Evolutionary conservation across 1,284 basidiomycete genomes (phyloP).

Genomic region (Puccinia triticina): DNA sequence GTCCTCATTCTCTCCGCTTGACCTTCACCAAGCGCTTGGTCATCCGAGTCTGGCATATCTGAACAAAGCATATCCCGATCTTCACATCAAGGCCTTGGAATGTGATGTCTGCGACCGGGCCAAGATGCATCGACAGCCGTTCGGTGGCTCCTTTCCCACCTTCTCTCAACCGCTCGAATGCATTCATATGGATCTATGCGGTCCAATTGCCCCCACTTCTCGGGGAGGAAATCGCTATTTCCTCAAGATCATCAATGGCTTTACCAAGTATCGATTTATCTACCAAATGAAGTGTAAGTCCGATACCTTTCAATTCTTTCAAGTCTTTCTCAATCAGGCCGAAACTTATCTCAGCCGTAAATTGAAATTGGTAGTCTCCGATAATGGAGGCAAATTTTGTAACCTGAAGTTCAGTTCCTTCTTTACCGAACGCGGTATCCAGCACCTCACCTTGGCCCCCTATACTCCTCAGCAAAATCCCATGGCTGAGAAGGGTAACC

Average conservation of each 20-base stretch:
- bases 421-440: background rate
- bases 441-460: background rate
- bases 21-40: too few species aligned
- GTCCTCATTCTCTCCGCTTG: too few species aligned
- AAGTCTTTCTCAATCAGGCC: background rate
- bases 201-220: too few species aligned
- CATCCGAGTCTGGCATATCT: too few species aligned
- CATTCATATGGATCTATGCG: conserved; percentile 1
- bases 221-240: too few species aligned
- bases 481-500: background rate
- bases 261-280: too few species aligned
- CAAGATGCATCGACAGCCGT: background rate
- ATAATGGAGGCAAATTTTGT: too few species aligned
- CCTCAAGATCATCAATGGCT: too few species aligned
- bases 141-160: background rate
- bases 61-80: background rate
- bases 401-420: background rate
- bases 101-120: too few species aligned
- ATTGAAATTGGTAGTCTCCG: background rate
- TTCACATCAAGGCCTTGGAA: background rate
- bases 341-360: background rate
- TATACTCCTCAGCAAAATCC: conserved; percentile 26
- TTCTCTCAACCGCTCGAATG: background rate
- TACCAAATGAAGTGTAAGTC: too few species aligned
- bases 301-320: too few species aligned